These are phyloP conservation scores for Zymoseptoria pseudotritici DNA, from an alignment of 2,329 filamentous ascomycete species.

Conservation along the genomic window DNA sequence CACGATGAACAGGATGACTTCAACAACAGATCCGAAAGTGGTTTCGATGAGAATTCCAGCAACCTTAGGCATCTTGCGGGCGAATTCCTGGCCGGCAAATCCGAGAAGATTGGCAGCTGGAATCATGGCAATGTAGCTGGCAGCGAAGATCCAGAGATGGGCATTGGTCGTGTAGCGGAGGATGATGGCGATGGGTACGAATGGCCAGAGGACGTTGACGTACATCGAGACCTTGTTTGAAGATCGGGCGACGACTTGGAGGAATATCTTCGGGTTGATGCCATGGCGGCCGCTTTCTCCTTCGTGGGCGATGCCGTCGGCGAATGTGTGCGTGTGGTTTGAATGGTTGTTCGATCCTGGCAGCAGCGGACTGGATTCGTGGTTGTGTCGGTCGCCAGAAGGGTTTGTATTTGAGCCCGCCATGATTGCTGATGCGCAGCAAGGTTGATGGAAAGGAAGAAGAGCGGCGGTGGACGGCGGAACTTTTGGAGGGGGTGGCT, in stretches of 20 bases:
- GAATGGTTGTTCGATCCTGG: constrained; percentile 5
- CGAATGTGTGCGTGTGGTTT: constrained; percentile 14
- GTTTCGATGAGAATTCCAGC: constrained; percentile 49
- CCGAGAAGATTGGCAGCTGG: constrained; percentile 44
- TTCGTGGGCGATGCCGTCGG: constrained; percentile 24
- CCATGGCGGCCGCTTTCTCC: constrained; percentile 42
- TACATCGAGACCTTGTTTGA: constrained; percentile 39
- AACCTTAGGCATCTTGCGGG: constrained; percentile 67
- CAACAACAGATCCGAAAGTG: constrained; percentile 61
- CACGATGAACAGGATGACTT: constrained; percentile 74
- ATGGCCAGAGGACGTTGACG: constrained; percentile 44
- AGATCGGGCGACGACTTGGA: constrained; percentile 37
- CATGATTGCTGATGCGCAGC: neutral
- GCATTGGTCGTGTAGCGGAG: constrained; percentile 39
- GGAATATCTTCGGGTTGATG: constrained; percentile 37
- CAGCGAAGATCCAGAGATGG: constrained; percentile 40
- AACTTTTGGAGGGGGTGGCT: neutral
- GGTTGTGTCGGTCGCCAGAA: neutral
- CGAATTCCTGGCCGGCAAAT: constrained; percentile 62
- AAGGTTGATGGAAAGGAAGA: neutral
- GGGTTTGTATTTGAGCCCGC: neutral
- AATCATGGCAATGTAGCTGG: constrained; percentile 44
- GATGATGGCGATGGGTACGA: constrained; percentile 41
- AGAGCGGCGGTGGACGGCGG: neutral
- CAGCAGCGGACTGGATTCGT: constrained; percentile 8